Conservation (phyloP, 108 stramenopile species). For the Skeletonema grethae region DNA sequence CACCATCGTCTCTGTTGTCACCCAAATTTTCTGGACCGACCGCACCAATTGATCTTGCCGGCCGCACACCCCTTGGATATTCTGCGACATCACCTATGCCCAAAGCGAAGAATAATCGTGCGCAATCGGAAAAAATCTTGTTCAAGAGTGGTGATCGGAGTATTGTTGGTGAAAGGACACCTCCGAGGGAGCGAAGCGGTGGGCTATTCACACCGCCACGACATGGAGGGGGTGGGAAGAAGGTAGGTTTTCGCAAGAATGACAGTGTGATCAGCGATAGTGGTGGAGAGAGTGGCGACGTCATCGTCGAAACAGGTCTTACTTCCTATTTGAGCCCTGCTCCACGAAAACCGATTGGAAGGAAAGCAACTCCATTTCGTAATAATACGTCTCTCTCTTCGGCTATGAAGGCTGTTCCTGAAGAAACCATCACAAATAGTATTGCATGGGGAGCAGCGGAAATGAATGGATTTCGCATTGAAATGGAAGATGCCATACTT, state of each 20-base stretch:
- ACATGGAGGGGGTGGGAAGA: neutral
- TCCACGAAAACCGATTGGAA: conserved; percentile 27
- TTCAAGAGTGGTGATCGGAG: conserved; percentile 65
- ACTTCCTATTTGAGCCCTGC: conserved; percentile 39
- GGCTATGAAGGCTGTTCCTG: conserved; percentile 5
- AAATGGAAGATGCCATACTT: conserved; percentile 84
- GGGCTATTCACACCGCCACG: conserved; percentile 13
- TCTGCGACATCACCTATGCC: conserved; percentile 60
- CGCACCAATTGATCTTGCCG: conserved; percentile 65
- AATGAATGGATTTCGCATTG: conserved; percentile 81
- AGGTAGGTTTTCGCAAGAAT: neutral
- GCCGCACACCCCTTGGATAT: conserved; percentile 69
- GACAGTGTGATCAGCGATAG: neutral
- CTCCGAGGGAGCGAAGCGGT: conserved; percentile 48
- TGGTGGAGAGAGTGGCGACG: conserved; percentile 1
- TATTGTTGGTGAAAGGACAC: conserved; percentile 55
- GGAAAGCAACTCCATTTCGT: conserved; percentile 34
- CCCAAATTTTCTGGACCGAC: conserved; percentile 30
- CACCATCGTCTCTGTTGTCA: conserved; percentile 1
- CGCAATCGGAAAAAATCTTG: conserved; percentile 49
- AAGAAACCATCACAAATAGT: conserved; percentile 1
- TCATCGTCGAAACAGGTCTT: neutral
- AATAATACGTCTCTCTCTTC: neutral
- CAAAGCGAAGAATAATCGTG: conserved; percentile 51
- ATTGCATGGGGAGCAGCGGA: conserved; percentile 66